Evolutionary conservation across 2,329 filamentous ascomycete genomes (phyloP), one percentile per base, ranked within the genome.

Genomic region (Phyllosticta paracitricarpa): DNA sequence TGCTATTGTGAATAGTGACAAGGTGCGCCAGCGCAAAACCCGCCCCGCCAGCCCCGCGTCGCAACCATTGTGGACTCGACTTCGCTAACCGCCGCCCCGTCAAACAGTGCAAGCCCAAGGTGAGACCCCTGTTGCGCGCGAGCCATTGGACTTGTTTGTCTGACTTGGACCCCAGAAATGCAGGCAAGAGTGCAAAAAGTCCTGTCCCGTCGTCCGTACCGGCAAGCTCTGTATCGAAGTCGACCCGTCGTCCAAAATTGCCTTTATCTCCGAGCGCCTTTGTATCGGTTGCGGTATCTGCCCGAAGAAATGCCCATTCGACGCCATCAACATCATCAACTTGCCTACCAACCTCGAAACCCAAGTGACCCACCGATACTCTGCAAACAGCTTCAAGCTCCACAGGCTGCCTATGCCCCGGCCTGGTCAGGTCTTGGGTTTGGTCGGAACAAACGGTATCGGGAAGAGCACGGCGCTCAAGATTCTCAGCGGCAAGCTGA

Each of bases 241-340:
- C 71, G 82, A 84, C 59, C 81, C 89, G 65, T 84, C 89, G 62
- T 95, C 93, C 67, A 93, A 93, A 72, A 93, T 99, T 69, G 94
- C 94, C 75, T 99, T 97, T 82, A 96, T 99, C 72, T 97, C 93
- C 67, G 94, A 99, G 77, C 86, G 85, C 66, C 85, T 97, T 65
- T 97, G 93, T 76, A 97, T 97, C 71, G 94, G 94, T 77, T 99
- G 95, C 74, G 95, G 94, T 87, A 99, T 99, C 80, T 99, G 95
- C 77, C 91, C 93, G 54, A 99, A 99, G 82, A 97, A 97, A 78
- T 99, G 94, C 77, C 94, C 94, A 17, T 99, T 99, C 78, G 89
- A 92, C 73, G 94, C 94, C 67, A 99, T 99, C 79, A 95, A 93
- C 76, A 99, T 99, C 77, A 99, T 99, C 91, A 99, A 99, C 81